phyloP scores from a whole-genome alignment of 2,329 filamentous ascomycete species.

The Cladosporium sp. region DNA sequence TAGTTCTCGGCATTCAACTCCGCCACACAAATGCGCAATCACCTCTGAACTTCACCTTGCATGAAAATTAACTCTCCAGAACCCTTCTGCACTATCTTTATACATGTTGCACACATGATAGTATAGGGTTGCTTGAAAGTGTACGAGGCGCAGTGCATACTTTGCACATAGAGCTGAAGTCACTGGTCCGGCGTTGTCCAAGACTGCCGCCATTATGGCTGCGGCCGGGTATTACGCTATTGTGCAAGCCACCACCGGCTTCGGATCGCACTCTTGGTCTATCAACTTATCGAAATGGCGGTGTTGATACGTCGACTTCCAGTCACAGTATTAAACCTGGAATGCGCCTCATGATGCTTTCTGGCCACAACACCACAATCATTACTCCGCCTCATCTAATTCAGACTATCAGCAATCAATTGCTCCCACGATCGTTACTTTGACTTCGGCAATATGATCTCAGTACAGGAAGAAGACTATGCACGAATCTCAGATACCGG shows the following conservation, averaged over 20 bases:
- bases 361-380: not conserved
- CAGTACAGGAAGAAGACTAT: not conserved
- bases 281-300: not conserved
- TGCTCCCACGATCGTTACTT: not conserved
- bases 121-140: not conserved
- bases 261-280: not conserved
- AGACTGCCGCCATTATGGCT: not conserved
- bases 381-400: not conserved
- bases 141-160: constrained; percentile 13
- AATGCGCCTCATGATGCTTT: not conserved
- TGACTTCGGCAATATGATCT: not conserved
- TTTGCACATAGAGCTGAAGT: not conserved
- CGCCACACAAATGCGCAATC: constrained; percentile 31
- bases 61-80: not conserved
- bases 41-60: constrained; percentile 10
- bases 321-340: not conserved
- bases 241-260: constrained; percentile 8
- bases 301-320: not conserved
- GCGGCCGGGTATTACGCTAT: not conserved
- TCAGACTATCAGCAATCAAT: not conserved
- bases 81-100: not conserved
- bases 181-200: not conserved
- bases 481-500: not conserved
- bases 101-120: not conserved
- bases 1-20: constrained; percentile 37